Percentiles rank a stretch among this genome's conserved stretches.
These are phyloP conservation scores for Suillus lakei DNA, from an alignment of 768 basidiomycete genomes.

Conservation along the genomic window DNA sequence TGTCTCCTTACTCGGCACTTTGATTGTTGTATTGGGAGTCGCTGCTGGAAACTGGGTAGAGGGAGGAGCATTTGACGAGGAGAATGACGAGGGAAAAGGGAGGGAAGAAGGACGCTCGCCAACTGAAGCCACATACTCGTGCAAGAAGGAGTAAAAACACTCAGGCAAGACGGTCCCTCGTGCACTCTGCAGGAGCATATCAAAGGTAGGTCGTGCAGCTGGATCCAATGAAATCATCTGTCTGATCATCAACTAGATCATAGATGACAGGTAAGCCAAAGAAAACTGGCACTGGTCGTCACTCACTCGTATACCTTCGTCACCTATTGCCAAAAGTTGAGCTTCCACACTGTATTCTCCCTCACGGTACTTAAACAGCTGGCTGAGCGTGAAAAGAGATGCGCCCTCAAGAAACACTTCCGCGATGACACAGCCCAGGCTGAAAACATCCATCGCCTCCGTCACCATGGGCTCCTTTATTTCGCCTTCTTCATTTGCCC, in stretches of 20 bases:
- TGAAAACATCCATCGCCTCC: conserved; percentile 98
- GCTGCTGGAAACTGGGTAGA: conserved; percentile 35
- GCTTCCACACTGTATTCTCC: conserved; percentile 80
- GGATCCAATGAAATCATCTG: conserved; percentile 91
- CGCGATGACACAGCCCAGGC: conserved; percentile 91
- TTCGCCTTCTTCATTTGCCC: conserved; percentile 50
- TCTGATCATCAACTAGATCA: conserved; percentile 76
- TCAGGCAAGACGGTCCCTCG: conserved; percentile 87
- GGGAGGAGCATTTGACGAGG: conserved; percentile 33
- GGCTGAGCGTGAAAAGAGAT: conserved; percentile 90
- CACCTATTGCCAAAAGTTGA: conserved; percentile 76
- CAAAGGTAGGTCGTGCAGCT: conserved; percentile 77
- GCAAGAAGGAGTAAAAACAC: conserved; percentile 92
- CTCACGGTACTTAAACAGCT: conserved; percentile 92
- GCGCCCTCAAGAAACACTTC: conserved; percentile 96
- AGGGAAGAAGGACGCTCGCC: conserved; percentile 64
- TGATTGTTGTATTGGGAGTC: conserved; percentile 40
- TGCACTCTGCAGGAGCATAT: conserved; percentile 72
- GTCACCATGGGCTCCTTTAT: conserved; percentile 84
- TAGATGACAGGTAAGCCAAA: conserved; percentile 25
- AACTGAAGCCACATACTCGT: conserved; percentile 84
- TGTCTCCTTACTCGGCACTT: conserved; percentile 19
- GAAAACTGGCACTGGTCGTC: conserved; percentile 4
- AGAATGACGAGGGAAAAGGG: conserved; percentile 45
- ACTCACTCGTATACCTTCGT: conserved; percentile 80